Conservation (phyloP, 768 basidiomycete species). For the Trametes maxima region DNA sequence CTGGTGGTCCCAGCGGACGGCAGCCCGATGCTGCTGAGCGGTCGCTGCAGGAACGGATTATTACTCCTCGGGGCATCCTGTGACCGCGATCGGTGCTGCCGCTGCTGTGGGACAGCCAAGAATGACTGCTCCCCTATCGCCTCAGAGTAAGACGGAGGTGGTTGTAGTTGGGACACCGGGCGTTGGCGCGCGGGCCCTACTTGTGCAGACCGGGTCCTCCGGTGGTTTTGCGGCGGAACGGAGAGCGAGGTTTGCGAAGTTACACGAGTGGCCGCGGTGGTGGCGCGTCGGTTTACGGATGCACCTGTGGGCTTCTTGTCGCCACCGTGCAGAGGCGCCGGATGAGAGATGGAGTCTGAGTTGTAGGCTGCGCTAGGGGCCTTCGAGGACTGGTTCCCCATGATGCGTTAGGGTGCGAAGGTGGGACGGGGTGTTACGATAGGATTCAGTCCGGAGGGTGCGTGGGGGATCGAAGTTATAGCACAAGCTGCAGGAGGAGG, state of each 20-base stretch:
- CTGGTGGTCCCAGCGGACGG: not conserved
- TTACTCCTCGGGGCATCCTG: slow-evolving; percentile 5
- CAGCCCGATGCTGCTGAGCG: slow-evolving; percentile 5
- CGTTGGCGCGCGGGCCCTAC: slow-evolving; percentile 8
- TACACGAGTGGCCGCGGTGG: not conserved
- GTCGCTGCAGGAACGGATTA: slow-evolving; percentile 12
- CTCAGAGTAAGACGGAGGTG: slow-evolving; percentile 24
- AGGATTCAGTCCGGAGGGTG: not conserved
- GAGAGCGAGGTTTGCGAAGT: not conserved
- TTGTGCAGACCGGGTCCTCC: slow-evolving; percentile 20
- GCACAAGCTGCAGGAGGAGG: not conserved
- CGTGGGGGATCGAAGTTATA: not conserved
- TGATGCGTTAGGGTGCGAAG: not conserved
- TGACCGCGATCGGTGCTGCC: slow-evolving; percentile 2
- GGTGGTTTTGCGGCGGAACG: slow-evolving; percentile 7
- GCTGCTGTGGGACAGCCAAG: slow-evolving; percentile 2
- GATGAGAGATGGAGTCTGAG: slow-evolving; percentile 16
- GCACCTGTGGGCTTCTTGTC: slow-evolving; percentile 8
- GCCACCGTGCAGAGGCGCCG: slow-evolving; percentile 10
- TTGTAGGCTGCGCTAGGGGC: slow-evolving; percentile 11
- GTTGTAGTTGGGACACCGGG: slow-evolving; percentile 8
- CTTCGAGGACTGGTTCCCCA: slow-evolving; percentile 25
- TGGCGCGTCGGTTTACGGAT: slow-evolving; percentile 13
- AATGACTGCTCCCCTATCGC: slow-evolving; percentile 12
- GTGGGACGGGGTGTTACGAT: not conserved